Conservation (phyloP, 176 grass and related monocot species). For the Raddia guianensis region DNA sequence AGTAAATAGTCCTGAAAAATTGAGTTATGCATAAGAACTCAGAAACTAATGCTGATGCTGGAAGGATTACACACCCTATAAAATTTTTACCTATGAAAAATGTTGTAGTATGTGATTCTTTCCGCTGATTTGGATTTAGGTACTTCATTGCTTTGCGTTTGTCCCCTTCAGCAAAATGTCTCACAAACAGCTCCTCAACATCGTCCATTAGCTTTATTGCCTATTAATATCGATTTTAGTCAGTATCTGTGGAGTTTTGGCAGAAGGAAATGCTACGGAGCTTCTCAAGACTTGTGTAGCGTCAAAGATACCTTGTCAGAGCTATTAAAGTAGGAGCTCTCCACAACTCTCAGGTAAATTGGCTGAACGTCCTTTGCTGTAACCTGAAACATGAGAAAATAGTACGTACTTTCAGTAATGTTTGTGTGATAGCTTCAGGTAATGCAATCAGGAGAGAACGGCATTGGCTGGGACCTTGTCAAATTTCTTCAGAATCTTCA, state of each 20-base stretch:
- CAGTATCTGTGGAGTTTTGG: constrained; percentile 7
- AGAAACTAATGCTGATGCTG: constrained; percentile 25
- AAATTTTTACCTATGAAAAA: constrained; percentile 88
- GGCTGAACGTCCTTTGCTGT: constrained; percentile 72
- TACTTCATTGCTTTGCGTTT: constrained; percentile 95
- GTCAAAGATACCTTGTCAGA: constrained; percentile 73
- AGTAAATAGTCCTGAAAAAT: constrained; percentile 75
- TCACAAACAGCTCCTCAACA: constrained; percentile 87
- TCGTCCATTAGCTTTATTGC: constrained; percentile 85
- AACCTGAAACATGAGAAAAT: constrained; percentile 56
- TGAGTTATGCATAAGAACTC: constrained; percentile 27
- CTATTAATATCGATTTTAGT: constrained; percentile 48
- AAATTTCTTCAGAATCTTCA: constrained; percentile 98
- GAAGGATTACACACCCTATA: constrained; percentile 27
- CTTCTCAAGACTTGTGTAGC: background rate
- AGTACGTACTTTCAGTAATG: constrained; percentile 25
- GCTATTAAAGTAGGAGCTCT: constrained; percentile 97
- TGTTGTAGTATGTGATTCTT: constrained; percentile 84
- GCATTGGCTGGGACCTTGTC: constrained; percentile 64
- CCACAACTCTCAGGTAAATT: constrained; percentile 87
- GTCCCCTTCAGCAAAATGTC: constrained; percentile 71
- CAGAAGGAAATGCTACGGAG: constrained; percentile 13
- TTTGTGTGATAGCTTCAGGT: constrained; percentile 30
- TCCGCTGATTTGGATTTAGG: constrained; percentile 79
- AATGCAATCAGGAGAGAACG: background rate